Base-by-base conservation (phyloP, 2,329 filamentous ascomycete genomes). In the Coniochaeta sp. region DNA sequence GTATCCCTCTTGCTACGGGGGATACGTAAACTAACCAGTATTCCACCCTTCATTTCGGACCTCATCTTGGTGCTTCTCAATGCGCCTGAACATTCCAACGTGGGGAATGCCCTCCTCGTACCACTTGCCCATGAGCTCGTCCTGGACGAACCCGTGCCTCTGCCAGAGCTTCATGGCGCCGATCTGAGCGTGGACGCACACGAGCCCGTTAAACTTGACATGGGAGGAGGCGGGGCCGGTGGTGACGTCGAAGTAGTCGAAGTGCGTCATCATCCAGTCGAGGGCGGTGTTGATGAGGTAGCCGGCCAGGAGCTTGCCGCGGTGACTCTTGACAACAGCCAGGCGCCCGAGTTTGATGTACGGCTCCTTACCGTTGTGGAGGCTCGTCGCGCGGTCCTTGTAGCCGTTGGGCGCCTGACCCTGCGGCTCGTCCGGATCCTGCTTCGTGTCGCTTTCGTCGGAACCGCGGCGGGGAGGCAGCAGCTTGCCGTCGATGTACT, bases 321-420 rank as follows among this genome's bases (percentile, higher is more conserved):
- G 83, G 69, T 85, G 90, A 28, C 83, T 78, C 9, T 79, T 75
- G 16, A 89, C 65, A 0, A 95, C 87, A 0, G 91, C 89, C 30
- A 97, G 78, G 1, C 91, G 83, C 5, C 91, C 91, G 1, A 97
- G 75, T 74, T 93, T 96, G 63, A 96, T 79, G 72, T 93, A 96
- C 0, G 89, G 86, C 68, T 96, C 91, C 40, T 77, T 69, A 7
- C 81, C 83, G 67, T 89, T 80, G 69, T 84, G 81, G 64, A 80
- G 75, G 57, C 74, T 79, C 44, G 81, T 85, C 52, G 72, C 66
- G 3, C 78, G 74, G 68, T 84, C 80, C 10, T 17, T 66, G 65
- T 36, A 66, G 26, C 26, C 47, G 22, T 4, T 1, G 22, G 47
- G 42, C 3, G 61, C 61, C 9, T 24, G 19, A 22, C 55, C 19